Evolutionary conservation across 2,329 filamentous ascomycete species (phyloP), one percentile per base, ranked within the genome.

Genomic region (Chlorencoelia australis): DNA sequence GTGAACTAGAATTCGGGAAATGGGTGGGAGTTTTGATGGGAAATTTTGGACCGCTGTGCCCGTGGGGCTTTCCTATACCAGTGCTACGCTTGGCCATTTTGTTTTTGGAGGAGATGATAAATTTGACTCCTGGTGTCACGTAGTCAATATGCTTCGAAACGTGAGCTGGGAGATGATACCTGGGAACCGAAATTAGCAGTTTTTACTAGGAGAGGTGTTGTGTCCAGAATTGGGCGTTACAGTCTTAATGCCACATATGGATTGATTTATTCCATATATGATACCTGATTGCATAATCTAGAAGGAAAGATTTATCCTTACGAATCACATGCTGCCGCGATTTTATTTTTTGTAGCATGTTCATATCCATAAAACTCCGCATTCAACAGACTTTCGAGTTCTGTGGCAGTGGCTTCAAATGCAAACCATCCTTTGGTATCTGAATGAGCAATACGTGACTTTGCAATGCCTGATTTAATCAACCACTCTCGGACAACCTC

Each of bases 61-160:
- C 21, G 11, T 32, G 30, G n/a, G 17, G 28, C 22, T 7, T 31
- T 5, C 31, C 20, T 2, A 3, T 15, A 4, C 18, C 25, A 17
- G 21, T 19, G 21, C 30, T 33, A n/a, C 39, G 39, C 19, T 33
- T 41, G 16, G 25, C 20, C 2, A 8, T 4, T 4, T 20, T 11
- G 13, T 18, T 21, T 30, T 44, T 49, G 50, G 68, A 71, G 14
- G 71, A 55, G 9, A 65, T 63, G 28, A 63, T 62, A 13, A 50
- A 33, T 35, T 49, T 52, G 25, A 48, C 43, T 7, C 51, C 53
- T 7, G 54, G 53, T 9, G 53, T 51, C 7, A 57, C 47, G 18
- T 56, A 52, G 35, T 57, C 54, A 37, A 69, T 53, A 35, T 67
- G 62, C 4, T 49, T 33, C 33, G 57, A 50, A 17, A 68, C 35